Evolutionary conservation across 2,329 filamentous ascomycete species (phyloP), one percentile per base, ranked within the genome.

Genomic region (Pseudocercospora macadamiae): DNA sequence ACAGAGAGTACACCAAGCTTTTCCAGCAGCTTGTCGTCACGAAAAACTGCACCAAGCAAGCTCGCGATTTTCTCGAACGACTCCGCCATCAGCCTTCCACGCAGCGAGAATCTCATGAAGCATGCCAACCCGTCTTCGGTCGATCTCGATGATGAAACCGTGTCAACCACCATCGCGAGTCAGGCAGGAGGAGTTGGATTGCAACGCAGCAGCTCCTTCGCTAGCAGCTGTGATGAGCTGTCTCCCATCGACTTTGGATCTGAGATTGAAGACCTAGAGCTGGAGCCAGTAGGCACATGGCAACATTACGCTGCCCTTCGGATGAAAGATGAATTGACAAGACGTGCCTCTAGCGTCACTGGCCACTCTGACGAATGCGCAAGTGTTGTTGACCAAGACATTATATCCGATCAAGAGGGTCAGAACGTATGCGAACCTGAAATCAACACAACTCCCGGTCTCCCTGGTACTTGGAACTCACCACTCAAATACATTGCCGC

Each of bases 31-130:
- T n/a, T n/a, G n/a, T n/a, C n/a, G n/a, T n/a, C n/a, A n/a, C n/a
- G n/a, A n/a, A n/a, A n/a, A n/a, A 37, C 3, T 12, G 10, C 25
- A 19, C 45, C 25, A 21, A 23, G n/a, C 70, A 14, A 52, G 18
- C 23, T 61, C 10, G 56, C 26, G 34, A 37, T 47, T 3, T 55
- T 59, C 16, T 30, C 39, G 16, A 63, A 65, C 49, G 62, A 64
- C 48, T 67, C 62, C 4, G 60, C 51, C 10, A 59, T 63, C 37
- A 61, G 57, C 34, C 21, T 66, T 12, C 39, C 54, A 14, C 28
- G 42, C 19, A 34, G 51, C 28, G 48, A 57, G 14, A 25, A 18
- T n/a, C 57, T 55, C 18, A 8, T 16, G 37, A 52, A 45, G n/a
- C 34, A 48, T 19, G 51, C 37, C 18, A 42, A 19, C n/a, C n/a